Conservation (phyloP, 306 rosid genomes). For the Rosa persica region DNA sequence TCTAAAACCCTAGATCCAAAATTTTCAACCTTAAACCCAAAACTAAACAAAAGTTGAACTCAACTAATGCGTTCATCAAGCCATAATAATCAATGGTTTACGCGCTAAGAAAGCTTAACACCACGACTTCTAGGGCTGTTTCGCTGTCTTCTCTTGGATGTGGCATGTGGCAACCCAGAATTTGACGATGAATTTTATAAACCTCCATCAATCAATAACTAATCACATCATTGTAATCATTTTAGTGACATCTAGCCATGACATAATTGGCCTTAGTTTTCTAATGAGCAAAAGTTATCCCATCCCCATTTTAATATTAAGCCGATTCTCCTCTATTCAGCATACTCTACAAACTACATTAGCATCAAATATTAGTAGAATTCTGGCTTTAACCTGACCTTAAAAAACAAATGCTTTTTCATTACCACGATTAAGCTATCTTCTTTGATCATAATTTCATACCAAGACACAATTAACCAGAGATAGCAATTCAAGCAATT, state of each 20-base stretch:
- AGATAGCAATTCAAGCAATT: not conserved
- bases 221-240: constrained; percentile 5
- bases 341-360: not conserved
- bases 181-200: not conserved
- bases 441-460: not conserved
- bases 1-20: constrained; percentile 11
- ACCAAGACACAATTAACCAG: not conserved
- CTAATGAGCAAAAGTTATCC: not conserved
- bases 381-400: not conserved
- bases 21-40: not conserved
- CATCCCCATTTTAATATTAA: not conserved
- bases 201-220: not conserved
- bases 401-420: not conserved
- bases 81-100: not conserved
- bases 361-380: not conserved
- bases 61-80: not conserved
- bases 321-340: not conserved
- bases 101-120: no score
- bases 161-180: not conserved
- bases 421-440: not conserved
- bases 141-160: not conserved
- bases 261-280: not conserved
- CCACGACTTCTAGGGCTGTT: not conserved
- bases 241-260: not conserved
- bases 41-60: no score